phyloP scores from a whole-genome alignment of 352 stramenopile genomes.

The Phytophthora ohioensis region DNA sequence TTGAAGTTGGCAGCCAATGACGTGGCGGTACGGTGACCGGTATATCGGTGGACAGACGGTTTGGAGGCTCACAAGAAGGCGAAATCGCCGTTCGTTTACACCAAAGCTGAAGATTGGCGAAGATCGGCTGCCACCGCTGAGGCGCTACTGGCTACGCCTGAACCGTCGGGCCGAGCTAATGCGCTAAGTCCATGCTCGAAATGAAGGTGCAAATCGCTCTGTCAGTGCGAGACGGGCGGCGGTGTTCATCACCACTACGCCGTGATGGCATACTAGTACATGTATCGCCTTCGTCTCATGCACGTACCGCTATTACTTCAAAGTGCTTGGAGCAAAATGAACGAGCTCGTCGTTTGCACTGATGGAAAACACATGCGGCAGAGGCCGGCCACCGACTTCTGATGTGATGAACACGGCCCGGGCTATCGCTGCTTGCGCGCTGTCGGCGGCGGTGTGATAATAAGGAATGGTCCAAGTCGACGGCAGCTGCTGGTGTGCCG shows the following conservation, averaged over 20 bases:
- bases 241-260: constrained; percentile 8
- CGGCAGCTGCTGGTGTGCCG: neutral
- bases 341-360: neutral
- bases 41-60: constrained; percentile 17
- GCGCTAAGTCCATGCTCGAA: neutral
- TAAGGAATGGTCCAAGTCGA: constrained; percentile 7
- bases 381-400: constrained; percentile 21
- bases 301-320: constrained; percentile 8
- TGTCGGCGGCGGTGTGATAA: neutral
- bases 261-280: no score
- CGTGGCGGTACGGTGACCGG: constrained; percentile 19
- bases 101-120: neutral
- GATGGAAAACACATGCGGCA: constrained; percentile 8
- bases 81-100: constrained; percentile 1
- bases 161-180: no score
- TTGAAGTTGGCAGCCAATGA: constrained; percentile 39
- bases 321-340: constrained; percentile 7
- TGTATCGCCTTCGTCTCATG: constrained; percentile 17
- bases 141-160: neutral
- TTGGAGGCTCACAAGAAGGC: neutral
- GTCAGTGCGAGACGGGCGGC: neutral
- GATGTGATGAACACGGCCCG: constrained; percentile 28
- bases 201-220: neutral
- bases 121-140: neutral
- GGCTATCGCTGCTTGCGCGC: neutral